Evolutionary conservation across 768 basidiomycete species (phyloP), one percentile per base, ranked within the genome.

Genomic region (Mycena kentingensis): DNA sequence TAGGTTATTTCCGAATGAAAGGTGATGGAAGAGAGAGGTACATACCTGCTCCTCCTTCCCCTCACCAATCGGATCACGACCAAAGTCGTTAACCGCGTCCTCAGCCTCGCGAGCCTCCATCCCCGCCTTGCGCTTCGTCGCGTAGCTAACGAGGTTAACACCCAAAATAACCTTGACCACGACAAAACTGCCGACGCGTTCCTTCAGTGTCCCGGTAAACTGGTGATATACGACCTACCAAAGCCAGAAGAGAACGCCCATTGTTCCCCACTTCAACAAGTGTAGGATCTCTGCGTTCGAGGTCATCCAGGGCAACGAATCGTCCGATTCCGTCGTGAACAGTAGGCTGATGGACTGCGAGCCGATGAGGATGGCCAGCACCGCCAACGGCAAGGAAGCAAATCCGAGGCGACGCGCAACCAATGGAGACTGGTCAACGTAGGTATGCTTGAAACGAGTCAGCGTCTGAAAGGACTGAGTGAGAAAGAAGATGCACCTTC

Each of bases 341-440:
- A 90, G 71, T 4, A 90, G 70, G 45, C 68, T 77, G 45, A 88
- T 63, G 12, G 85, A 87, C 62, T 92, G 90, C 1, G 84, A 79
- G 19, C 87, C 86, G 35, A 93, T 81, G 49, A 95, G 76, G 54
- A 90, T 80, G 18, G 80, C 81, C 16, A 98, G 77, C 21, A 91
- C 91, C 0, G 93, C 93, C 2, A 98, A 78, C 0, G 97, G 97
- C 19, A 98, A 76, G 0, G 94, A 84, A 2, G 97, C 89, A 67
- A 98, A 97, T 15, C 97, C 97, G 8, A 99, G 77, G 5, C 97
- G 83, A 3, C 96, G 87, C 1, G 95, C 91, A 27, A 98, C 93
- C 5, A 95, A 78, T 5, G 95, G 95, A 1, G 95, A 95, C 65
- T 97, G 95, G 64, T 99, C 97, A 18, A 97, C 91, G 54, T 95